Percentiles rank a stretch among this genome's conserved stretches.
These are phyloP conservation scores for Coemansia sp. DNA, from an alignment of 192 early-diverging fungal genomes.

Conservation along the genomic window DNA sequence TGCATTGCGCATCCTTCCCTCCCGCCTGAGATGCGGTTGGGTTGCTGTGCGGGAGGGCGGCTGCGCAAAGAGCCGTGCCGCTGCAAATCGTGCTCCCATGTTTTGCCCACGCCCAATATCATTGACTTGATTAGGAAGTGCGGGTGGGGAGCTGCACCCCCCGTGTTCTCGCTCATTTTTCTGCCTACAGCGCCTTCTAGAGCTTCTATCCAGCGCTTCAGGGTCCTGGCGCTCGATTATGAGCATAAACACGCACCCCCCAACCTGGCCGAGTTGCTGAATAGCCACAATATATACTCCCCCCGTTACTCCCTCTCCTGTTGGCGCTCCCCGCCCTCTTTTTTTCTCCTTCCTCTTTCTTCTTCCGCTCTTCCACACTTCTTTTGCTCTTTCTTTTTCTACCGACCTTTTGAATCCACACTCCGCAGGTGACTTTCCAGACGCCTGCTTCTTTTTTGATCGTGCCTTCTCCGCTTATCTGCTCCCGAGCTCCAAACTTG, in stretches of 20 bases:
- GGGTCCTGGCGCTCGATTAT: not conserved
- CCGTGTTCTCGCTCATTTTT: not conserved
- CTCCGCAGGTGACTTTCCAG: not conserved
- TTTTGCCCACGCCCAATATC: not conserved
- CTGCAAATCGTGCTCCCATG: not conserved
- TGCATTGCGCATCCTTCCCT: slow-evolving; percentile 16
- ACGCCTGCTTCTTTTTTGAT: not conserved
- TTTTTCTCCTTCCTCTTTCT: not conserved
- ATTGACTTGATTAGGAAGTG: slow-evolving; percentile 9
- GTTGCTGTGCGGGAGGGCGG: not conserved
- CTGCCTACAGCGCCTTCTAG: not conserved
- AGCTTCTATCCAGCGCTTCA: slow-evolving; percentile 1
- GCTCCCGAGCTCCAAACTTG: not conserved
- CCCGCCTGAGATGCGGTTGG: not conserved
- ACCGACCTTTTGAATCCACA: not conserved
- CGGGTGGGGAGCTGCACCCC: not conserved
- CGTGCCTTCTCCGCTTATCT: not conserved
- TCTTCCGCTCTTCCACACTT: not conserved
- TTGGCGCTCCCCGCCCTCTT: not conserved
- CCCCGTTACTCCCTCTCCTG: not conserved
- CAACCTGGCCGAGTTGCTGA: not conserved
- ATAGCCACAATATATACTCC: slow-evolving; percentile 1
- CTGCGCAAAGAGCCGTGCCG: slow-evolving; percentile 5
- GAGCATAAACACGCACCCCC: not conserved
- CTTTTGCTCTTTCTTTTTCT: not conserved